These are phyloP conservation scores for Rhizoclosmatium globosum DNA, from an alignment of 192 early-diverging fungal genomes.

Conservation along the genomic window DNA sequence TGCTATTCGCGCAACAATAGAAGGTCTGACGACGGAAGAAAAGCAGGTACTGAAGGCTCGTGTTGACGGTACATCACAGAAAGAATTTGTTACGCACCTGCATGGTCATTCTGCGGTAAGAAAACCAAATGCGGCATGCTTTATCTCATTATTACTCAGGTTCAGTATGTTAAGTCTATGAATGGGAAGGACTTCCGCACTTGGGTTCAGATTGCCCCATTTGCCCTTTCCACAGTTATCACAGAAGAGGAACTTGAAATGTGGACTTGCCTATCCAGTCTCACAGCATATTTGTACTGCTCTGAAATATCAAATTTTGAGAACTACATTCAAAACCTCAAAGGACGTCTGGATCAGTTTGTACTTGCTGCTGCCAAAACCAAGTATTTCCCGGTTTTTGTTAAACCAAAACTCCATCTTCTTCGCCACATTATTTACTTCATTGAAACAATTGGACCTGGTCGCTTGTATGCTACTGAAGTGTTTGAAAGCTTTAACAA, in stretches of 20 bases:
- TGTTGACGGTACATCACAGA: background rate
- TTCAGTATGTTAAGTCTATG: conserved; percentile 10
- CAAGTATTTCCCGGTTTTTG: background rate
- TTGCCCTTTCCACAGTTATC: background rate
- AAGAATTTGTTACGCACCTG: background rate
- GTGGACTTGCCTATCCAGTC: background rate
- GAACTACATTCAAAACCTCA: background rate
- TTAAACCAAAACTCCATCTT: conserved; percentile 17
- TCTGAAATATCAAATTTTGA: background rate
- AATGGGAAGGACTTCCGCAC: conserved; percentile 8
- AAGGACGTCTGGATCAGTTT: conserved; percentile 1
- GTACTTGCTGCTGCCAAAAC: background rate
- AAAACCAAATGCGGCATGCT: background rate
- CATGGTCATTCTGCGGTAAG: background rate
- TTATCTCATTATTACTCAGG: background rate
- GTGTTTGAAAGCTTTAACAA: conserved; percentile 15
- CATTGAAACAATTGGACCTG: background rate
- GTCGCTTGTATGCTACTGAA: conserved; percentile 17
- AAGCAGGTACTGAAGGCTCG: conserved; percentile 5
- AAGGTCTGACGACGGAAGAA: background rate
- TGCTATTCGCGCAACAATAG: background rate
- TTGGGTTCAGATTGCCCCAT: conserved; percentile 16
- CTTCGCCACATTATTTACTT: background rate
- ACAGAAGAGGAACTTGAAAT: background rate
- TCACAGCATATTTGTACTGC: background rate